Conservation (phyloP, 805 yeast genomes). For the Helenozyma baotianmanensis region DNA sequence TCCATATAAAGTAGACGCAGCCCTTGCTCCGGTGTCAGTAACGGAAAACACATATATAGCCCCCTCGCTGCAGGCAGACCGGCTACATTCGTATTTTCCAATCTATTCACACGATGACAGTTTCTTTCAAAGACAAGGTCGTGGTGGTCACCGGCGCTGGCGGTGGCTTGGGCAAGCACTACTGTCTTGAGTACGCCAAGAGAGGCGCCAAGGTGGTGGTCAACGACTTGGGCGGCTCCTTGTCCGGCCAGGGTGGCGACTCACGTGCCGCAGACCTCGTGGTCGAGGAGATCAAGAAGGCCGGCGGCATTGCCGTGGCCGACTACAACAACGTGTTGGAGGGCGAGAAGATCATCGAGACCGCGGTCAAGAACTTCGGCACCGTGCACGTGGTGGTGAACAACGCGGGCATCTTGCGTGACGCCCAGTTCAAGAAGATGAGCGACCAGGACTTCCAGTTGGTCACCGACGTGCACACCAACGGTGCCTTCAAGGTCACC, state of each 20-base stretch:
- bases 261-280: constrained; percentile 81
- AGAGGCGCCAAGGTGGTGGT: constrained; percentile 95
- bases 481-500: constrained; percentile 82
- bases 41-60: neutral
- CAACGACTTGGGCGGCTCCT: constrained; percentile 86
- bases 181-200: constrained; percentile 80
- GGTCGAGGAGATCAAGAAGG: constrained; percentile 71
- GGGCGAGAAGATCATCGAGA: constrained; percentile 79
- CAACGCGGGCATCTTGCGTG: constrained; percentile 94
- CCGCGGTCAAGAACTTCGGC: constrained; percentile 84
- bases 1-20: neutral
- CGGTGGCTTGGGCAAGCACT: constrained; percentile 89
- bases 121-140: constrained; percentile 70
- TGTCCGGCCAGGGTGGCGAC: constrained; percentile 67
- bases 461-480: constrained; percentile 82
- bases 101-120: constrained; percentile 7
- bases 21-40: neutral
- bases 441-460: constrained; percentile 69
- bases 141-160: constrained; percentile 97
- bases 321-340: constrained; percentile 87
- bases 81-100: neutral
- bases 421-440: constrained; percentile 84
- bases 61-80: neutral
- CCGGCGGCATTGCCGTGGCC: constrained; percentile 87
- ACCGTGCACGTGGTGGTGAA: constrained; percentile 84